Percentiles rank a stretch among this genome's conserved stretches.
Conservation (phyloP, 2,329 filamentous ascomycete species). For the Mycocentrospora acerina region DNA sequence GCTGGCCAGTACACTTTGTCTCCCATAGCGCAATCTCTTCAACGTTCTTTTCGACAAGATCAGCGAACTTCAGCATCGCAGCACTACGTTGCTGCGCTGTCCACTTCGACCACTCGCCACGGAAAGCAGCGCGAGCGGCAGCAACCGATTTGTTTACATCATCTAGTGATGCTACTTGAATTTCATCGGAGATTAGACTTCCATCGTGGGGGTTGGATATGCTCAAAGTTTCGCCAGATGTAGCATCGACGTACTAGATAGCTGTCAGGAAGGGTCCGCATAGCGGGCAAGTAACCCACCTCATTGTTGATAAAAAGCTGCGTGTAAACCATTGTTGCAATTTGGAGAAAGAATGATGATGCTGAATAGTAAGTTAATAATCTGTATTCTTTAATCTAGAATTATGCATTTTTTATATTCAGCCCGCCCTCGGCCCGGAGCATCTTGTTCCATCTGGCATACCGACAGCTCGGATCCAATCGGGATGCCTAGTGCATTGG, state of each 20-base stretch:
- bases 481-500: no score
- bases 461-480: no score
- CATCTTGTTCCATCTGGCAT: no score
- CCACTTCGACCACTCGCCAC: slow-evolving; percentile 36
- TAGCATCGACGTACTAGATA: slow-evolving; percentile 24
- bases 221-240: slow-evolving; percentile 21
- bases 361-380: no score
- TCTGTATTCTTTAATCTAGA: no score
- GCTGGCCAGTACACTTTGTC: slow-evolving; percentile 19
- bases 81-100: slow-evolving; percentile 41
- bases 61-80: slow-evolving; percentile 49
- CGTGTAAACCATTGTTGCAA: slow-evolving; percentile 14
- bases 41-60: slow-evolving; percentile 49
- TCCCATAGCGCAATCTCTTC: slow-evolving; percentile 65
- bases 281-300: slow-evolving; percentile 6
- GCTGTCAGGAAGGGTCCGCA: background rate
- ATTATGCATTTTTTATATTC: no score
- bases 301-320: slow-evolving; percentile 33
- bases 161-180: slow-evolving; percentile 24
- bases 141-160: slow-evolving; percentile 28
- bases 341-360: no score
- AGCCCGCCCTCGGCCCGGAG: no score
- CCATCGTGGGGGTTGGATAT: slow-evolving; percentile 29
- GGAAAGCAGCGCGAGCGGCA: slow-evolving; percentile 28
- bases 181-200: slow-evolving; percentile 20